Percentiles rank a stretch among this genome's conserved stretches.
Conservation (phyloP, 2,329 filamentous ascomycete species). For the Aspergillus ustus region DNA sequence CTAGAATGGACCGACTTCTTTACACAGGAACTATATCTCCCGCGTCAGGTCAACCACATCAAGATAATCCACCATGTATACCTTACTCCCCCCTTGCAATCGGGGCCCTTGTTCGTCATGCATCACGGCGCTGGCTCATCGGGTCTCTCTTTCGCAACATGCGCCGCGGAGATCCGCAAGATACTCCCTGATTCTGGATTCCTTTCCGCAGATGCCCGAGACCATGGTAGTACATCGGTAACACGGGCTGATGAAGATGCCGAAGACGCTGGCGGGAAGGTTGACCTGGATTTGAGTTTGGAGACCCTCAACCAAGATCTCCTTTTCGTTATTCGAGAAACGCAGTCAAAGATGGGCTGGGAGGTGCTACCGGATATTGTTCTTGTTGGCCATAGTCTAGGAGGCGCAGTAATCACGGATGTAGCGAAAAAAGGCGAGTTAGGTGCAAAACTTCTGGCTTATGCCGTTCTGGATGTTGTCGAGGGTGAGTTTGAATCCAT, state of each 20-base stretch:
- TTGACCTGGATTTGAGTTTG: constrained; percentile 70
- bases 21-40: constrained; percentile 79
- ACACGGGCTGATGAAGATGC: constrained; percentile 11
- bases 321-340: constrained; percentile 68
- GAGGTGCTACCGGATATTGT: constrained; percentile 72
- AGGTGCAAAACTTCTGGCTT: constrained; percentile 74
- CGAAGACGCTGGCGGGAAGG: constrained; percentile 27
- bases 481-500: constrained; percentile 58
- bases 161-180: constrained; percentile 77
- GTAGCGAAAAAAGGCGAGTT: constrained; percentile 71
- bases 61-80: constrained; percentile 80
- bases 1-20: constrained; percentile 91
- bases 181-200: constrained; percentile 79
- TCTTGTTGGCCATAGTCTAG: constrained; percentile 89
- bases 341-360: constrained; percentile 74
- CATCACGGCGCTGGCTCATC: constrained; percentile 96
- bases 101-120: constrained; percentile 84
- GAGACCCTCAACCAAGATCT: constrained; percentile 75
- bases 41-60: constrained; percentile 37
- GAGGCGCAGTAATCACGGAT: constrained; percentile 87
- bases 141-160: constrained; percentile 85
- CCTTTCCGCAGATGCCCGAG: constrained; percentile 81
- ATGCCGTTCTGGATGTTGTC: constrained; percentile 91
- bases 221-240: constrained; percentile 72
- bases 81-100: constrained; percentile 74